Percentiles rank a stretch among this genome's conserved stretches.
Conservation (phyloP, 1,284 basidiomycete genomes). For the Ceratobasidium sp. region DNA sequence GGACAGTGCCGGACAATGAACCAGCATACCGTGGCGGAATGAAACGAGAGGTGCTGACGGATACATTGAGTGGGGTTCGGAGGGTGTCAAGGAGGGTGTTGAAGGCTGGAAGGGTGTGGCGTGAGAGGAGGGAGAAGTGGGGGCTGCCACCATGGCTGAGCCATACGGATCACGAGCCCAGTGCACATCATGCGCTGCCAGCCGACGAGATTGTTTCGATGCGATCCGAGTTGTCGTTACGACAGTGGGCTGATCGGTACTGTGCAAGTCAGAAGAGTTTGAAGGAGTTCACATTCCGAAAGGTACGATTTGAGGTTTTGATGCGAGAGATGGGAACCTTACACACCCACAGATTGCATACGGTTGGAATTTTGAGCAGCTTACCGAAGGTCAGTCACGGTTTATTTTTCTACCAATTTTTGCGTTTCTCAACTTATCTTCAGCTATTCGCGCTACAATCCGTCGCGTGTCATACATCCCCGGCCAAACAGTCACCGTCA, state of each 20-base stretch:
- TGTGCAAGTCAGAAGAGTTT: slow-evolving; percentile 71
- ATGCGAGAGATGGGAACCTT: no score
- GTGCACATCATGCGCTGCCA: slow-evolving; percentile 10
- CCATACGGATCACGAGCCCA: slow-evolving; percentile 20
- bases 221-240: slow-evolving; percentile 65
- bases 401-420: not conserved
- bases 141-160: slow-evolving; percentile 48
- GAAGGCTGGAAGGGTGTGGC: slow-evolving; percentile 35
- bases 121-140: slow-evolving; percentile 35
- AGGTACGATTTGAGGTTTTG: slow-evolving; percentile 58
- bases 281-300: slow-evolving; percentile 76
- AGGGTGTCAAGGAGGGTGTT: slow-evolving; percentile 12
- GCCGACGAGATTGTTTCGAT: slow-evolving; percentile 40
- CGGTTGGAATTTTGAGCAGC: slow-evolving; percentile 75
- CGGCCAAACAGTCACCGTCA: slow-evolving; percentile 61
- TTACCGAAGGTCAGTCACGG: slow-evolving; percentile 61
- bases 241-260: slow-evolving; percentile 80
- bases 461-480: slow-evolving; percentile 68
- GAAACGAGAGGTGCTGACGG: slow-evolving; percentile 60
- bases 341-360: slow-evolving; percentile 63
- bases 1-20: slow-evolving; percentile 66
- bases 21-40: slow-evolving; percentile 71
- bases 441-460: slow-evolving; percentile 69
- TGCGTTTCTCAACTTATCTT: slow-evolving; percentile 25
- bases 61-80: slow-evolving; percentile 36